Evolutionary conservation across 352 stramenopile genomes (phyloP).

Genomic region (Pythium pectinolyticum): DNA sequence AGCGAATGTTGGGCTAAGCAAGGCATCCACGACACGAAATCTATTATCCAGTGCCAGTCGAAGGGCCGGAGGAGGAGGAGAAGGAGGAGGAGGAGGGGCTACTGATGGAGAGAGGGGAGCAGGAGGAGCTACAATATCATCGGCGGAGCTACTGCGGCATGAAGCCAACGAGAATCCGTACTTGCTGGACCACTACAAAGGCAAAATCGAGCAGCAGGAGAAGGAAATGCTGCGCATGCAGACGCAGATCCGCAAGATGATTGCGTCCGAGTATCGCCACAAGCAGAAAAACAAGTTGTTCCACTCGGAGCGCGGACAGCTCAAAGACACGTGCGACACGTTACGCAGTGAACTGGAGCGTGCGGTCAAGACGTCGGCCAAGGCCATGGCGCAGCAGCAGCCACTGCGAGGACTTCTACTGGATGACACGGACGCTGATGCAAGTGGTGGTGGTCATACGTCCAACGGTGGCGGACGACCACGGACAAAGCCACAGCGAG

Average conservation of each 20-base stretch:
- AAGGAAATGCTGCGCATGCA: constrained; percentile 61
- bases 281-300: constrained; percentile 70
- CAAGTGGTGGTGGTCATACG: too few relatives aligned
- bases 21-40: background rate
- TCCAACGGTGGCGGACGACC: too few relatives aligned
- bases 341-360: constrained; percentile 51
- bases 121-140: background rate
- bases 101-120: background rate
- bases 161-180: constrained; percentile 66
- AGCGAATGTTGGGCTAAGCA: constrained; percentile 6
- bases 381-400: constrained; percentile 30
- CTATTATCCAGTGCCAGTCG: background rate
- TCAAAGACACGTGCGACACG: constrained; percentile 49
- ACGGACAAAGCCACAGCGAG: too few relatives aligned
- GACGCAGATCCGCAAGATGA: constrained; percentile 78
- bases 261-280: constrained; percentile 69
- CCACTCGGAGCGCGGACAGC: constrained; percentile 42
- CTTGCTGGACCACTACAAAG: constrained; percentile 59
- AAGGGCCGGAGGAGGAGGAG: background rate
- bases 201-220: constrained; percentile 50
- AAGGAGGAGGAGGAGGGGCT: background rate
- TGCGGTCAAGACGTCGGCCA: constrained; percentile 35
- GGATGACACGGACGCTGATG: too few relatives aligned
- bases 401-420: too few relatives aligned
- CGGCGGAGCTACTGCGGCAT: constrained; percentile 1